Evolutionary conservation across 1,139 yeast species (phyloP).

Genomic region (Geotrichum aggregatum): DNA sequence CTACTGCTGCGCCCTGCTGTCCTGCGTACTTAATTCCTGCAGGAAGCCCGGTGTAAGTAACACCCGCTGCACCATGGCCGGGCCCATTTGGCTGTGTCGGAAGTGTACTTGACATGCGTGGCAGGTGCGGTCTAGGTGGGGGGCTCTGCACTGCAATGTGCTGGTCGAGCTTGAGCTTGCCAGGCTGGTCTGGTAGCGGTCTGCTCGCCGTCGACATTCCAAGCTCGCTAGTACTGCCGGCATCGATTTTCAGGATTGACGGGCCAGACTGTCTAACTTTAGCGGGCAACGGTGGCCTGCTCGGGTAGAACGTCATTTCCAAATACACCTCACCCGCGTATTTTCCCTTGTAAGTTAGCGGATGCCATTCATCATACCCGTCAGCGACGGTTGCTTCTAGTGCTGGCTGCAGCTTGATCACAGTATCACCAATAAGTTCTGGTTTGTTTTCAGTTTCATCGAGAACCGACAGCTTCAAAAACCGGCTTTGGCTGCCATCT

Average conservation of each 20-base stretch:
- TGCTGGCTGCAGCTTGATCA: constrained; percentile 70
- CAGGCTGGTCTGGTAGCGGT: constrained; percentile 5
- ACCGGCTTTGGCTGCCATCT: constrained; percentile 40
- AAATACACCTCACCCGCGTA: constrained; percentile 85
- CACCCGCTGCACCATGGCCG: not conserved
- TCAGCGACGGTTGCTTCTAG: constrained; percentile 58
- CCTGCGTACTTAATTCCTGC: constrained; percentile 13
- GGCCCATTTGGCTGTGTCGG: no score
- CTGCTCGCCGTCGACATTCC: constrained; percentile 2
- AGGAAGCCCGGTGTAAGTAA: constrained; percentile 3
- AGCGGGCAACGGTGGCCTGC: constrained; percentile 31
- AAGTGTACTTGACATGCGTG: constrained; percentile 1
- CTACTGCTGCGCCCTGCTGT: not conserved
- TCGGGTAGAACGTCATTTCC: constrained; percentile 87
- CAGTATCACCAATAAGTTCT: constrained; percentile 76
- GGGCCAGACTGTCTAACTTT: not conserved
- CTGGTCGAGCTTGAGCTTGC: not conserved
- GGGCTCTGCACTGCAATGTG: not conserved
- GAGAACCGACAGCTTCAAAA: constrained; percentile 65
- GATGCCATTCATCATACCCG: constrained; percentile 86
- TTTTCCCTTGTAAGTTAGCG: constrained; percentile 57
- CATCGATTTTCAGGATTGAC: not conserved
- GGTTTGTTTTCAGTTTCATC: constrained; percentile 88
- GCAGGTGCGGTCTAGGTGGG: constrained; percentile 4
- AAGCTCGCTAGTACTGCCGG: not conserved